A percentile compares a stretch with the other conserved stretches of the same genome.
phyloP scores from a whole-genome alignment of 805 yeast species.

The Sugiyamaella boreocaroliniensis region DNA sequence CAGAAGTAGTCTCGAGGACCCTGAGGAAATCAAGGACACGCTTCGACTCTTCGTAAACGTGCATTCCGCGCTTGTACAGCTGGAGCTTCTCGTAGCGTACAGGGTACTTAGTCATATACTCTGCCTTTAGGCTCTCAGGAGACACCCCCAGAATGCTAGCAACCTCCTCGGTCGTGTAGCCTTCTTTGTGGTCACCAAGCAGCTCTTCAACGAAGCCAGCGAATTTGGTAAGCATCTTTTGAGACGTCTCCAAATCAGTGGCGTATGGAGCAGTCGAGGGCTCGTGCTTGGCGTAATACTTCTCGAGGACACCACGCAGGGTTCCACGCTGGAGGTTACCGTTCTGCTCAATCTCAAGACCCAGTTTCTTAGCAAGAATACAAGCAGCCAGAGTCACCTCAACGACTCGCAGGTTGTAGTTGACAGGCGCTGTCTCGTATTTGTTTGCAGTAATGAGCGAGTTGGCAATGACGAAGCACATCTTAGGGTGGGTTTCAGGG shows the following conservation, averaged over 20 bases:
- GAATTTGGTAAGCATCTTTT: constrained; percentile 37
- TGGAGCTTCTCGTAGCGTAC: constrained; percentile 52
- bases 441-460: constrained; percentile 58
- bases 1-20: constrained; percentile 30
- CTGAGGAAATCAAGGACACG: constrained; percentile 49
- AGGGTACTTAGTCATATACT: constrained; percentile 47
- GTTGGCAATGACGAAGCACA: constrained; percentile 57
- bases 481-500: constrained; percentile 40
- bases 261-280: constrained; percentile 33
- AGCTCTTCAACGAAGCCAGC: constrained; percentile 40
- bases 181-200: constrained; percentile 36
- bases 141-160: constrained; percentile 39
- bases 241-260: constrained; percentile 38
- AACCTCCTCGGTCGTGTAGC: constrained; percentile 46
- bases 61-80: constrained; percentile 52
- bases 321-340: constrained; percentile 54
- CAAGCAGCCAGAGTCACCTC: constrained; percentile 66
- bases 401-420: constrained; percentile 65
- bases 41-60: constrained; percentile 55
- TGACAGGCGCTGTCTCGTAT: constrained; percentile 61
- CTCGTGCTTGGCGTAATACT: constrained; percentile 33
- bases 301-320: constrained; percentile 56
- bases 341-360: constrained; percentile 38
- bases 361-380: constrained; percentile 44
- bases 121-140: constrained; percentile 37